phyloP scores from a whole-genome alignment of 2,329 filamentous ascomycete species.

The Cadophora malorum region DNA sequence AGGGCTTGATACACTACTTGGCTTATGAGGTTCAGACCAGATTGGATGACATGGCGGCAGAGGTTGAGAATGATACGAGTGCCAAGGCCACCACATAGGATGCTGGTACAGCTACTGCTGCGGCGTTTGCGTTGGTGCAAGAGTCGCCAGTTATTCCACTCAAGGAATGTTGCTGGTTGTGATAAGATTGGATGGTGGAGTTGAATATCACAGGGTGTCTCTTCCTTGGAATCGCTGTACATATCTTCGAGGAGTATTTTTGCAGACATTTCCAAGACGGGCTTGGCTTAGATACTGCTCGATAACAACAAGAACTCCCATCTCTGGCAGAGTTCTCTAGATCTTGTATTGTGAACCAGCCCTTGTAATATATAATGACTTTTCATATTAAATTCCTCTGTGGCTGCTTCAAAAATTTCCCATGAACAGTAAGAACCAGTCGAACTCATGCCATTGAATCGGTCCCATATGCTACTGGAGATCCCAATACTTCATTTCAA shows the following conservation, averaged over 20 bases:
- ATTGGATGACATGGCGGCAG: background rate
- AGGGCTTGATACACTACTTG: conserved; percentile 4
- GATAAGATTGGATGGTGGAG: background rate
- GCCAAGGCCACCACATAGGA: background rate
- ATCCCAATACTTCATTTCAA: too few species aligned
- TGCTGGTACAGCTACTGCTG: background rate
- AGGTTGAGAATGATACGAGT: background rate
- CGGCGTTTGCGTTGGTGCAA: background rate
- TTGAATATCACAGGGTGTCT: background rate
- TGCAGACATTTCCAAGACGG: background rate
- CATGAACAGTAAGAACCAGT: too few species aligned
- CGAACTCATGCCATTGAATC: too few species aligned
- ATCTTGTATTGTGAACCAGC: too few species aligned
- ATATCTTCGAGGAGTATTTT: background rate
- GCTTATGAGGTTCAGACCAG: conserved; percentile 4
- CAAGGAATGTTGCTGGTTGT: too few species aligned
- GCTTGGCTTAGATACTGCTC: too few species aligned
- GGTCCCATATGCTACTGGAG: too few species aligned
- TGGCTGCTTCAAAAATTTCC: too few species aligned
- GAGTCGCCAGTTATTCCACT: background rate
- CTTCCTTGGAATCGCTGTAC: background rate
- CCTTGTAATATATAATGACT: too few species aligned
- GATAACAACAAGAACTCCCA: too few species aligned
- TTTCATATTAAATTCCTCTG: too few species aligned
- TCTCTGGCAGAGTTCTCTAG: too few species aligned